These are phyloP conservation scores for Neurospora sublineolata DNA, from an alignment of 495 filamentous ascomycete genomes.

Conservation along the genomic window DNA sequence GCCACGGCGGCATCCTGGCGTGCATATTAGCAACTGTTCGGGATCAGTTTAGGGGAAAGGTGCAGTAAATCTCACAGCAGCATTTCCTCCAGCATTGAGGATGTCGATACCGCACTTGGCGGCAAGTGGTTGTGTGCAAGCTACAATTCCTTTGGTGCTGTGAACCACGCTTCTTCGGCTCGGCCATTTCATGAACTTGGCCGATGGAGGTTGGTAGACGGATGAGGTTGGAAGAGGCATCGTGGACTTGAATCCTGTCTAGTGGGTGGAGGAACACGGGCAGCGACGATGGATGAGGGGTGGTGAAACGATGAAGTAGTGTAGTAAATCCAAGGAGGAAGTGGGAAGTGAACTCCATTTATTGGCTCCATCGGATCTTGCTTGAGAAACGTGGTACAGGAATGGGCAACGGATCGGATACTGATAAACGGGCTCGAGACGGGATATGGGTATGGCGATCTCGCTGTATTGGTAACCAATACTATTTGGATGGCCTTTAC, in stretches of 20 bases:
- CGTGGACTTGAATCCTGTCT: neutral
- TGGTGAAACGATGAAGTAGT: neutral
- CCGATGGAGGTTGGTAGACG: constrained; percentile 51
- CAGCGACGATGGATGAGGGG: neutral
- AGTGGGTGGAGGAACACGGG: neutral
- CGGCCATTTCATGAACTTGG: constrained; percentile 55
- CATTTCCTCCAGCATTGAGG: constrained; percentile 80
- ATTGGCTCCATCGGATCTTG: neutral
- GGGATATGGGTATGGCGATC: neutral
- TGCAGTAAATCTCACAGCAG: constrained; percentile 51
- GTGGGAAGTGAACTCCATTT: neutral
- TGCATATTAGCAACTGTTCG: constrained; percentile 3
- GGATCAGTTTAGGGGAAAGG: constrained; percentile 3
- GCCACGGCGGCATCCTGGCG: constrained; percentile 85
- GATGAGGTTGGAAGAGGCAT: constrained; percentile 34
- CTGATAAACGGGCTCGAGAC: neutral
- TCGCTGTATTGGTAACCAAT: neutral
- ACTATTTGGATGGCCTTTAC: neutral
- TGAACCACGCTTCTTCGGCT: constrained; percentile 87
- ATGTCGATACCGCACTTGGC: constrained; percentile 78
- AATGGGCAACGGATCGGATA: neutral
- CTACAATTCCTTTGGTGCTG: constrained; percentile 83
- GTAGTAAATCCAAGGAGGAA: neutral
- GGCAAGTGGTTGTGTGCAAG: constrained; percentile 84
- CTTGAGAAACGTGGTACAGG: neutral